phyloP scores from a whole-genome alignment of 140 eudicot species.

The Senecio squalidus region DNA sequence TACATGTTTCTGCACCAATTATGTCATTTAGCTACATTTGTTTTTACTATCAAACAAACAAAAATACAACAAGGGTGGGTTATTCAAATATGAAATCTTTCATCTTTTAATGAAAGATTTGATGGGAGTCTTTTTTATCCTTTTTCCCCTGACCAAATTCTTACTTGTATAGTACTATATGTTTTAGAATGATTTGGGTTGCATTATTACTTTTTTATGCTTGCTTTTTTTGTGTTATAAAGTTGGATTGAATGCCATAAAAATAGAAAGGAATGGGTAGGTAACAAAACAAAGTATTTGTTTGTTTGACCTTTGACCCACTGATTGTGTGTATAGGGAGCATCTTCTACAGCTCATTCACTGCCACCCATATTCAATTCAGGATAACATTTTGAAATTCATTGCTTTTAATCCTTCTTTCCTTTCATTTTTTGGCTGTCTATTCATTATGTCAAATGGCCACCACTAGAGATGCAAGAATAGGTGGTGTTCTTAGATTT shows the following conservation, averaged over 20 bases:
- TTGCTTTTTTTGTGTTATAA: conserved; percentile 17
- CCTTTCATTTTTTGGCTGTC: conserved; percentile 3
- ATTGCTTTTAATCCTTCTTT: conserved; percentile 1
- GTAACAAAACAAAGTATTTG: conserved; percentile 11
- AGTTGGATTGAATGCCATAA: conserved; percentile 9
- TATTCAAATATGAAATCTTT: conserved; percentile 26
- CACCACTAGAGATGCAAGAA: background rate
- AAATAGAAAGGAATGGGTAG: conserved; percentile 19
- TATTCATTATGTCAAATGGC: conserved; percentile 26
- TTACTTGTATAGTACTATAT: too few species aligned
- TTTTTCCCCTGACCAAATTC: conserved; percentile 25
- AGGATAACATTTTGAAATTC: conserved; percentile 25
- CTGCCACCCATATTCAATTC: conserved; percentile 21
- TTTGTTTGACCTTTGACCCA: conserved; percentile 43
- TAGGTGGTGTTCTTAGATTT: too few species aligned
- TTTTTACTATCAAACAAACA: conserved; percentile 19
- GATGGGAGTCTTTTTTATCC: conserved; percentile 18
- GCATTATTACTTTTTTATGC: conserved; percentile 3
- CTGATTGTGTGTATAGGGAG: conserved; percentile 31
- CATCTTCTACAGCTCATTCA: conserved; percentile 52
- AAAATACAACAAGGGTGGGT: conserved; percentile 10
- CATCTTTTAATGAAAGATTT: conserved; percentile 33
- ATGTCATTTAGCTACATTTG: conserved; percentile 24
- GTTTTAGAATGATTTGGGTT: too few species aligned
- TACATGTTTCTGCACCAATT: conserved; percentile 33